Conservation (phyloP, 129 eudicot genomes). For the Pittosporum tobira region DNA sequence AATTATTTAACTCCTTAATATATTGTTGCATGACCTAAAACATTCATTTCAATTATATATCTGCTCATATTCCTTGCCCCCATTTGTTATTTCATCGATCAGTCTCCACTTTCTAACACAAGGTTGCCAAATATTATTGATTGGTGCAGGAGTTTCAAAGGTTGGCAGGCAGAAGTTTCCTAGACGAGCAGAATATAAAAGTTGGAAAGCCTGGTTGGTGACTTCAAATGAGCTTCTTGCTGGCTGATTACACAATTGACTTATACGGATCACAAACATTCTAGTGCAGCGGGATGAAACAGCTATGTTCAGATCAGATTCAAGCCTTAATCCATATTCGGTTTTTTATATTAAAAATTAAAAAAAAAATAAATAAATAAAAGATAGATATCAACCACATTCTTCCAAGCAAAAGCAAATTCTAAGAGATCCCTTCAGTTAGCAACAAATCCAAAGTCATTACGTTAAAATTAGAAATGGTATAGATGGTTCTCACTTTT, state of each 20-base stretch:
- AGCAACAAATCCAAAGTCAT: too few species aligned
- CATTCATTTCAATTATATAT: not conserved
- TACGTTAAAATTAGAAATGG: too few species aligned
- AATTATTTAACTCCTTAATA: too few species aligned
- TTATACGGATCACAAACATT: not conserved
- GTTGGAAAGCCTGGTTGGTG: slow-evolving; percentile 41
- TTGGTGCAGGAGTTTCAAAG: slow-evolving; percentile 62
- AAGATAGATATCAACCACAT: too few species aligned
- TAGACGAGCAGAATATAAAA: slow-evolving; percentile 45
- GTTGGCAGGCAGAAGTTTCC: slow-evolving; percentile 59
- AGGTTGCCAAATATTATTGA: not conserved
- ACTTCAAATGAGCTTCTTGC: slow-evolving; percentile 29
- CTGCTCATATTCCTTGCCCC: too few species aligned
- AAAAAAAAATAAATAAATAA: too few species aligned
- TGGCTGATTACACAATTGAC: not conserved
- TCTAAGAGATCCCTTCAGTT: too few species aligned
- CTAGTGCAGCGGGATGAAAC: not conserved
- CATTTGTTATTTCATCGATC: not conserved
- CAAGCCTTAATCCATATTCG: too few species aligned
- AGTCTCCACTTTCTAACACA: not conserved
- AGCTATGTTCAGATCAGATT: not conserved
- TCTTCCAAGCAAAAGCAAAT: too few species aligned
- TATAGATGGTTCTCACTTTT: too few species aligned
- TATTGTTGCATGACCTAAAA: not conserved
- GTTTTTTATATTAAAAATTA: too few species aligned